These are phyloP conservation scores for Mrakia gelida DNA, from an alignment of 768 basidiomycete genomes.

Conservation along the genomic window DNA sequence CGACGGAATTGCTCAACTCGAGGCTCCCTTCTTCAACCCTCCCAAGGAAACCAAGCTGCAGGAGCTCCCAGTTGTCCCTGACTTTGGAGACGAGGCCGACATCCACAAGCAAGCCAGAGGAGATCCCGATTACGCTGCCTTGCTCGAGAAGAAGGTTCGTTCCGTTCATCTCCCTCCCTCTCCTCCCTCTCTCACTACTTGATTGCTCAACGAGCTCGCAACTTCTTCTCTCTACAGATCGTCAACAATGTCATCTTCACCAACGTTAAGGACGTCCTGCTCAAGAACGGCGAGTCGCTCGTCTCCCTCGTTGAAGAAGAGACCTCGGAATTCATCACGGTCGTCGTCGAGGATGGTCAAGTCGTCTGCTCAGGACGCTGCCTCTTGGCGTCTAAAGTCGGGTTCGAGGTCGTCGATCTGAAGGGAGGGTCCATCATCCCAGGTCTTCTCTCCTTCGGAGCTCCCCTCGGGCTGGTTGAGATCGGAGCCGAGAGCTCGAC, in stretches of 20 bases:
- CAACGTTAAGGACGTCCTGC: constrained; percentile 58
- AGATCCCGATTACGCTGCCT: constrained; percentile 14
- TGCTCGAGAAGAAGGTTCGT: constrained; percentile 9
- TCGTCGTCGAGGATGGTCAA: constrained; percentile 55
- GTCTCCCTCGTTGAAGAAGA: constrained; percentile 13
- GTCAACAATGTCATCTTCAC: constrained; percentile 55
- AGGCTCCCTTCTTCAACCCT: constrained; percentile 40
- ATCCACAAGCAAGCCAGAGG: constrained; percentile 39
- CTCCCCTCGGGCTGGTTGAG: constrained; percentile 65
- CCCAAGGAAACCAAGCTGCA: constrained; percentile 59
- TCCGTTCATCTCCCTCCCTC: too few species aligned
- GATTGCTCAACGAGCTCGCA: too few species aligned
- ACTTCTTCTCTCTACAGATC: too few species aligned
- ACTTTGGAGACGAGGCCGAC: constrained; percentile 65
- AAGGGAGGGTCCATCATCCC: constrained; percentile 60
- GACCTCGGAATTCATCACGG: constrained; percentile 44
- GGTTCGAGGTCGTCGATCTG: constrained; percentile 54
- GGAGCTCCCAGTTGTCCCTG: constrained; percentile 57
- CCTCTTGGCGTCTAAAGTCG: constrained; percentile 34
- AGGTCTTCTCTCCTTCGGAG: constrained; percentile 61
- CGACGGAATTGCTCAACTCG: constrained; percentile 70
- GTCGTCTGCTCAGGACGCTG: constrained; percentile 53
- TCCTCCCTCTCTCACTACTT: too few species aligned
- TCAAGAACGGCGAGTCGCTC: constrained; percentile 41
- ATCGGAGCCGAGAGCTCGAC: constrained; percentile 64